These are phyloP conservation scores for Phytophthora quininea DNA, from an alignment of 352 stramenopile genomes.

Conservation along the genomic window DNA sequence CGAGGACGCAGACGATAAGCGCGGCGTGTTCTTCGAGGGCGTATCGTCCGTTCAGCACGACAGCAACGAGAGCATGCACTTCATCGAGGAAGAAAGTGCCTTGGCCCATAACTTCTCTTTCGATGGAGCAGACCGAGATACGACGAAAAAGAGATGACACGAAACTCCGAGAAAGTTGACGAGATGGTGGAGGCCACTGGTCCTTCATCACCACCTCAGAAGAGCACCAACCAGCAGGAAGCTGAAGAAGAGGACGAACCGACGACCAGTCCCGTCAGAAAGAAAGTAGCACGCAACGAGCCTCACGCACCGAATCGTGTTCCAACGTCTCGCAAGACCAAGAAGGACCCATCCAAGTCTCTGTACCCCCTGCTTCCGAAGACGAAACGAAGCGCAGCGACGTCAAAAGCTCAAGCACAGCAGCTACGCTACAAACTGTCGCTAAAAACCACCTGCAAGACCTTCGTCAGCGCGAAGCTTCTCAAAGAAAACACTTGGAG, in stretches of 20 bases:
- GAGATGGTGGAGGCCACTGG: conserved; percentile 1
- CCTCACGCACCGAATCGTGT: conserved; percentile 21
- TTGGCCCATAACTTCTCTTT: conserved; percentile 56
- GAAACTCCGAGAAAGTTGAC: conserved; percentile 16
- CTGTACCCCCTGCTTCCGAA: conserved; percentile 56
- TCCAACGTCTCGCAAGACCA: conserved; percentile 2
- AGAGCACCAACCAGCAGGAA: conserved; percentile 36
- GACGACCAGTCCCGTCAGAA: conserved; percentile 39
- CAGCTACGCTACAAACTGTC: conserved; percentile 74
- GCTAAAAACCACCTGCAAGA: conserved; percentile 73
- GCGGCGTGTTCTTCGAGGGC: conserved; percentile 56
- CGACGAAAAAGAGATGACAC: not conserved
- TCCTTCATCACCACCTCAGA: conserved; percentile 1
- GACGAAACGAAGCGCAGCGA: conserved; percentile 21
- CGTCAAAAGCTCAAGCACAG: conserved; percentile 49
- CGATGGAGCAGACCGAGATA: conserved; percentile 26
- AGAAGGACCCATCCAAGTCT: conserved; percentile 15
- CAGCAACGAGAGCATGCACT: conserved; percentile 64
- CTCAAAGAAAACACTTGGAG: conserved; percentile 65
- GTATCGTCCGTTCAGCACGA: conserved; percentile 74
- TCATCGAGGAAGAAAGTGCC: conserved; percentile 56
- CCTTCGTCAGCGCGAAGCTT: conserved; percentile 63
- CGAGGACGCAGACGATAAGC: conserved; percentile 6
- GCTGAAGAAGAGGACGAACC: conserved; percentile 23
- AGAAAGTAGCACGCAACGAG: conserved; percentile 31